Base-by-base conservation (phyloP, 495 filamentous ascomycete genomes). In the Penicillium manginii region DNA sequence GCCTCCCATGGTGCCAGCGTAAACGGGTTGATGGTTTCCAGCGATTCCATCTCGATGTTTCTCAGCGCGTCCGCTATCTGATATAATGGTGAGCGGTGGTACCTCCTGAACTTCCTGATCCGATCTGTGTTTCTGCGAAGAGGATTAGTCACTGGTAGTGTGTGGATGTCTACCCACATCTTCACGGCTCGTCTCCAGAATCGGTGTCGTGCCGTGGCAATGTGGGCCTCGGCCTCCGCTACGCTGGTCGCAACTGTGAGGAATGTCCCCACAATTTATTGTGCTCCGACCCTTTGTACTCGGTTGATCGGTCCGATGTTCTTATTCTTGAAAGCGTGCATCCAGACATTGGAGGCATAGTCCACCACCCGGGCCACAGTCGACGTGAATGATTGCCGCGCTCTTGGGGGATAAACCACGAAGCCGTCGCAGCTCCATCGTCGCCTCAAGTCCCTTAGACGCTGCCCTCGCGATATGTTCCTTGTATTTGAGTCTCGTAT, bases 351-450 rank as follows among this genome's bases (percentile, higher is more conserved):
- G n/a, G n/a, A n/a, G n/a, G n/a, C n/a, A n/a, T n/a, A n/a, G n/a
- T n/a, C n/a, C n/a, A n/a, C n/a, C n/a, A n/a, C n/a, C n/a, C n/a
- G n/a, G n/a, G n/a, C n/a, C 49, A 73, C 64, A 17, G 60, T 73
- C 26, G 62, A 57, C 52, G 56, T 61, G 43, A 73, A 72, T 50
- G 72, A 55, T 60, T 67, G 66, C 58, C 67, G 59, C 50, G 62
- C 67, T 19, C 60, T 72, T 50, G 59, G 63, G 67, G 35, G 69
- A 69, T 35, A 74, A 40, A 47, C 61, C 55, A 4, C 65, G 50
- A 32, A 72, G 65, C 45, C 65, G 60, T 52, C 57, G 67, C 47
- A 72, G 59, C 61, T 66, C 64, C 58, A 74, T 72, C 52, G 65
- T 65, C 35, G 63, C 69, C 23, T 61, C 51, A 2, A 74, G 59